A percentile compares a stretch with the other conserved stretches of the same genome.
phyloP scores from a whole-genome alignment of 495 filamentous ascomycete genomes.

The Neurospora cerealis region DNA sequence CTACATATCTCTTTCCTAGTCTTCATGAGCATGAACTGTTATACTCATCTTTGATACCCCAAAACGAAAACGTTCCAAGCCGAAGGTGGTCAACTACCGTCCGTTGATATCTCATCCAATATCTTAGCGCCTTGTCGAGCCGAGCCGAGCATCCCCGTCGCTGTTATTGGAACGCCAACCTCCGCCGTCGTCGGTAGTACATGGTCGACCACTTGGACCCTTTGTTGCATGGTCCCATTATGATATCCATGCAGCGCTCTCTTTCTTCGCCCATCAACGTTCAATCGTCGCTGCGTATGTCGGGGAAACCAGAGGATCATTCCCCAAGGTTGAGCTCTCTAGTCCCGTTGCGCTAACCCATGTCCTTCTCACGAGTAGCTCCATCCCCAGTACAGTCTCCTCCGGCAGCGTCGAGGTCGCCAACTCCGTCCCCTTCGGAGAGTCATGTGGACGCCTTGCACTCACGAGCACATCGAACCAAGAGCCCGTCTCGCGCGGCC shows the following conservation, averaged over 20 bases:
- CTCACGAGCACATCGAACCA: constrained; percentile 29
- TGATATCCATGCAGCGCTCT: constrained; percentile 47
- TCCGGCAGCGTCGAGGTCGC: constrained; percentile 27
- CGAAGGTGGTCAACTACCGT: not conserved
- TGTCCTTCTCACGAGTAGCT: constrained; percentile 12
- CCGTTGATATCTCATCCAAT: not conserved
- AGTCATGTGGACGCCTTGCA: constrained; percentile 33
- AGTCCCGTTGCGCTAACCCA: not conserved
- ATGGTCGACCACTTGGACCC: constrained; percentile 20
- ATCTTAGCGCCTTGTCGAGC: not conserved
- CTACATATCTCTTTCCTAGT: not conserved
- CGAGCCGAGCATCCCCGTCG: not conserved
- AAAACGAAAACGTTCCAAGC: not conserved
- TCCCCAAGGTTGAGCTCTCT: not conserved
- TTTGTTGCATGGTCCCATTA: constrained; percentile 34
- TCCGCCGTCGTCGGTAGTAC: constrained; percentile 11
- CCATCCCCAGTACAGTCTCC: constrained; percentile 14
- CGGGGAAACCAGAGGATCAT: constrained; percentile 8
- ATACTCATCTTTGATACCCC: not conserved
- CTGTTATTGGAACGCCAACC: not conserved
- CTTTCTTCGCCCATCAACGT: constrained; percentile 42
- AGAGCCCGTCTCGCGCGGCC: constrained; percentile 29
- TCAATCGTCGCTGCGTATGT: constrained; percentile 43
- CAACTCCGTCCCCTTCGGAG: constrained; percentile 34
- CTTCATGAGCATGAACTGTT: not conserved